Evolutionary conservation across 768 basidiomycete genomes (phyloP).

Genomic region (Podaxis pistillaris): DNA sequence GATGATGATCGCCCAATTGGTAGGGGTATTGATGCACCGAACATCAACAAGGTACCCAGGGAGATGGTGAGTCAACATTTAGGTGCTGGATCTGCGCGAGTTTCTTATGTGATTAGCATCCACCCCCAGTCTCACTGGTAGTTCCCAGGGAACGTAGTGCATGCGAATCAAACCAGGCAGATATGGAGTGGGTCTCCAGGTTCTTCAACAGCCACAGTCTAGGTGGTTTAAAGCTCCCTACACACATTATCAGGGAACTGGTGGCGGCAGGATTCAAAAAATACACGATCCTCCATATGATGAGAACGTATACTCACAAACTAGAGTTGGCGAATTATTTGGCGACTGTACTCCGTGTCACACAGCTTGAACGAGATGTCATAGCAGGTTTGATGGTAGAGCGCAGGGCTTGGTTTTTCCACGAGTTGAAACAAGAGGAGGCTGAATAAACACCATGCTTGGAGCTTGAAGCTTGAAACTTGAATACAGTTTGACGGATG

Average conservation of each 20-base stretch:
- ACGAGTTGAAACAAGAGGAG: not conserved
- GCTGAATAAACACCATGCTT: not conserved
- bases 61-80: not conserved
- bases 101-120: not conserved
- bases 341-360: conserved; percentile 4
- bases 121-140: not conserved
- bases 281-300: conserved; percentile 1
- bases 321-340: conserved; percentile 4
- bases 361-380: not conserved
- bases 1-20: not conserved
- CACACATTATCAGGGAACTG: not conserved
- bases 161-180: not conserved
- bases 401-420: not conserved
- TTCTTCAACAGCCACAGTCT: not conserved
- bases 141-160: not conserved
- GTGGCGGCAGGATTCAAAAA: conserved; percentile 8
- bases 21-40: too few species aligned
- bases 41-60: not conserved
- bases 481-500: not conserved
- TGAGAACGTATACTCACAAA: not conserved
- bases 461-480: not conserved
- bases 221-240: not conserved
- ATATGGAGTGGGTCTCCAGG: not conserved
- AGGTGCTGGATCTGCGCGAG: not conserved
- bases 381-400: conserved; percentile 7